phyloP scores from a whole-genome alignment of 2,329 filamentous ascomycete species.

The Cadophora sp. region DNA sequence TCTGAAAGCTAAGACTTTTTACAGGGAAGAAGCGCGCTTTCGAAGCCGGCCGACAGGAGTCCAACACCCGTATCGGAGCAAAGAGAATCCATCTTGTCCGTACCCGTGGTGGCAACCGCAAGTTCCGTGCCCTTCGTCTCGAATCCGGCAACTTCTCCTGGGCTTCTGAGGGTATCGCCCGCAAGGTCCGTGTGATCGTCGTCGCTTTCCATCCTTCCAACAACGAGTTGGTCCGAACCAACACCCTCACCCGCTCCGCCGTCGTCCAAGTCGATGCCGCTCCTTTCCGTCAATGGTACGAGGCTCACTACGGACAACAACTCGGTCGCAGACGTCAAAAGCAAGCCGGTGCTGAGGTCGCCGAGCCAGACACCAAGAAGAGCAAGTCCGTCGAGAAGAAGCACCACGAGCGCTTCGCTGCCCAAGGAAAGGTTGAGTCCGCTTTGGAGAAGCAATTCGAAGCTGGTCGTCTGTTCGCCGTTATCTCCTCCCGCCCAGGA shows the following conservation, averaged over 20 bases:
- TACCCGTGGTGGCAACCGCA: slow-evolving; percentile 98
- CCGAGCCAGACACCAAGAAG: slow-evolving; percentile 76
- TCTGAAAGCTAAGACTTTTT: slow-evolving; percentile 54
- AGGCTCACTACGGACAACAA: slow-evolving; percentile 96
- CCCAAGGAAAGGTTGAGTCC: slow-evolving; percentile 88
- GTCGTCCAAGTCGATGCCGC: slow-evolving; percentile 99
- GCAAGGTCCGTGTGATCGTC: slow-evolving; percentile 98
- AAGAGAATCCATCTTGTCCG: slow-evolving; percentile 98
- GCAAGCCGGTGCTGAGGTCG: slow-evolving; percentile 60
- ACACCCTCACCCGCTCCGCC: slow-evolving; percentile 99
- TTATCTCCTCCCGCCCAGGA: slow-evolving; percentile 90
- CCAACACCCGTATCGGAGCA: slow-evolving; percentile 98
- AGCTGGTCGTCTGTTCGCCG: slow-evolving; percentile 95
- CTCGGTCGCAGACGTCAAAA: slow-evolving; percentile 91
- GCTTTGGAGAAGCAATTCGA: slow-evolving; percentile 99
- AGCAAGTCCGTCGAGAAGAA: slow-evolving; percentile 95
- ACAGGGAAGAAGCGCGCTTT: slow-evolving; percentile 95
- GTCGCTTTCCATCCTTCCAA: slow-evolving; percentile 99
- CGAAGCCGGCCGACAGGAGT: slow-evolving; percentile 99
- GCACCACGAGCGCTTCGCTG: slow-evolving; percentile 86
- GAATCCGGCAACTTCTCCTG: slow-evolving; percentile 99
- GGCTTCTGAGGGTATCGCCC: slow-evolving; percentile 96
- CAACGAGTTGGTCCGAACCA: slow-evolving; percentile 99
- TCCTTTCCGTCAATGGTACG: slow-evolving; percentile 99
- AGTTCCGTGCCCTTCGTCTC: slow-evolving; percentile 98